Conservation (phyloP, 2,329 filamentous ascomycete genomes). For the Fusarium sp. region DNA sequence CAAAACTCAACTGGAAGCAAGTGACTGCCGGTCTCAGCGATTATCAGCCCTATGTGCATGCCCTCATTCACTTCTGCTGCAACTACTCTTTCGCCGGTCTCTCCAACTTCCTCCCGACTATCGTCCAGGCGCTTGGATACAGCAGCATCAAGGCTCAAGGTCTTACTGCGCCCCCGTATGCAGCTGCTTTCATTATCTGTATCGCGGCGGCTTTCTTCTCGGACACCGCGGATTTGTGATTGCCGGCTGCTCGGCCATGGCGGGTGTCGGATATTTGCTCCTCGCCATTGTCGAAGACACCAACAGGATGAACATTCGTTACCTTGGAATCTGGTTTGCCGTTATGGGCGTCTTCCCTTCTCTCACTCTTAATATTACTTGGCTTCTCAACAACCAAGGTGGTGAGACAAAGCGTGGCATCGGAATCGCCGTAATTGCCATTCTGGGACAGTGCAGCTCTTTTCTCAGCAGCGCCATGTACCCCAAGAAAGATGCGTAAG, state of each 20-base stretch:
- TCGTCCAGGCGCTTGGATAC: constrained; percentile 15
- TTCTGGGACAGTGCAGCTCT: constrained; percentile 27
- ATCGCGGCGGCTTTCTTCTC: constrained; percentile 24
- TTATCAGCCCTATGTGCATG: constrained; percentile 30
- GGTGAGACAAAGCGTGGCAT: constrained; percentile 22
- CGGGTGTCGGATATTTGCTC: background rate
- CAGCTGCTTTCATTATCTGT: constrained; percentile 7
- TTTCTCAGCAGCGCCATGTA: constrained; percentile 29
- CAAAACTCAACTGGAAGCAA: constrained; percentile 22
- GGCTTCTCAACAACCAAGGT: constrained; percentile 30
- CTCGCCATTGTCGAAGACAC: constrained; percentile 11
- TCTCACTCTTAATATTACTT: constrained; percentile 15
- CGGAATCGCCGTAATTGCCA: constrained; percentile 6
- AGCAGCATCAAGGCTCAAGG: constrained; percentile 19
- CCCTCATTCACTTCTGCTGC: constrained; percentile 34
- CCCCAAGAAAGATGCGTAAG: constrained; percentile 25
- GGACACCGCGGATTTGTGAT: constrained; percentile 24
- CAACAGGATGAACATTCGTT: background rate
- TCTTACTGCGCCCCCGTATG: constrained; percentile 17
- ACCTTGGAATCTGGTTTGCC: constrained; percentile 26
- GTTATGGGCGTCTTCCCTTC: constrained; percentile 22
- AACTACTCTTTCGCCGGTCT: constrained; percentile 33
- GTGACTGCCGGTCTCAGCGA: constrained; percentile 10
- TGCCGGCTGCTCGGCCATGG: background rate
- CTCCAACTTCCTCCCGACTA: constrained; percentile 31